Evolutionary conservation across 768 basidiomycete genomes (phyloP), one percentile per base, ranked within the genome.

Genomic region (Boletellus emodensis): DNA sequence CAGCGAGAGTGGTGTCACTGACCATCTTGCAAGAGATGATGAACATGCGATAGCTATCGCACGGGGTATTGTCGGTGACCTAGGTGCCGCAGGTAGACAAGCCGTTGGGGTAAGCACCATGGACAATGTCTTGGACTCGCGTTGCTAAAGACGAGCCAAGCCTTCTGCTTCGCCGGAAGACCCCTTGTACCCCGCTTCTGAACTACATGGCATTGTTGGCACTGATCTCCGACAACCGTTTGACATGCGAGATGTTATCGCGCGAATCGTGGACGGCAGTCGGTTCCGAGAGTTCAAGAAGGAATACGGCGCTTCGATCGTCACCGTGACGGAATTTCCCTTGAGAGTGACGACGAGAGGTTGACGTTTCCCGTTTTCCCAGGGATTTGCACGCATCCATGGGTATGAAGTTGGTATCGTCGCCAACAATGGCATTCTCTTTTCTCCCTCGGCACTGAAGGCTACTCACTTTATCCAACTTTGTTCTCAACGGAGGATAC

Each of bases 401-500:
- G 92, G 92, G 2, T 90, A 90, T 62, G 80, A 86, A 49, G 92
- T 95, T 37, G 94, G 94, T 4, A 92, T 97, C 52, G 79, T 94
- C 34, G 94, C 87, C 22, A 97, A 97, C 71, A 94, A 94, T 60
- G 94, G 94, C 55, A 94, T 97, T 49, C 73, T 97, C 17, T 92
- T 96, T 71, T 94, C 93, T 4, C 90, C 91, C 3, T 93, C 92
- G 0, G 94, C 94, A 1, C 71, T 93, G 48, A 96, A 97, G 68
- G 92, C 93, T 11, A 90, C 94, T 3, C 94, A 97, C 60, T 97
- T 97, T 66, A 94, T 97, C 53, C 81, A 95, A 65, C 77, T 96
- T 4, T 97, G 94, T 61, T 92, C 91, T 1, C 94, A 97, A 65
- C 80, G 94, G 9, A 79, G 79, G 53, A 91, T 96, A 47, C 94